Percentiles rank a stretch among this genome's conserved stretches.
Conservation (phyloP, 1,284 basidiomycete genomes). For the Pyrrhoderma noxium region DNA sequence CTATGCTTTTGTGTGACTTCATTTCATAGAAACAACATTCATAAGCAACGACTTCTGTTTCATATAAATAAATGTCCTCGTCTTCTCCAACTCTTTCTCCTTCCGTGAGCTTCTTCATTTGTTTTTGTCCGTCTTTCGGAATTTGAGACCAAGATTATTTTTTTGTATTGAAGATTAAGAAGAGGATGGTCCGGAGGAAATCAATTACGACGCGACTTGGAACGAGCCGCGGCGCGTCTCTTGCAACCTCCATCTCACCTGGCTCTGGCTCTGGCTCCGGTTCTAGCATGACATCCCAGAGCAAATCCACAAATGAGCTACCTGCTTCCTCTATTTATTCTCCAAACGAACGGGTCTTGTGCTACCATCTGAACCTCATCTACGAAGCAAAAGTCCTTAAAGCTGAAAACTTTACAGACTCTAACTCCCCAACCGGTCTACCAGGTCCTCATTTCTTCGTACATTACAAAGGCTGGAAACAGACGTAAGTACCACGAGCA, state of each 20-base stretch:
- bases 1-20: no score
- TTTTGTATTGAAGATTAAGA: not conserved
- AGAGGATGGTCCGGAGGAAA: slow-evolving; percentile 5
- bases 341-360: slow-evolving; percentile 77
- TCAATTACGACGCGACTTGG: slow-evolving; percentile 3
- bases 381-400: slow-evolving; percentile 95
- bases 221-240: not conserved
- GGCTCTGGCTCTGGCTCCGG: not conserved
- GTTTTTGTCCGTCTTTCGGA: not conserved
- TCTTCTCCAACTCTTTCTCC: no score
- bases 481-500: slow-evolving; percentile 59
- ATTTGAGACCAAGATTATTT: no score
- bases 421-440: slow-evolving; percentile 56
- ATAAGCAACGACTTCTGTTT: no score
- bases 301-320: no score
- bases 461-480: slow-evolving; percentile 99
- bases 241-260: not conserved
- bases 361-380: slow-evolving; percentile 90
- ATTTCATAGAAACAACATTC: no score
- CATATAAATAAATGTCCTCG: no score
- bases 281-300: slow-evolving; percentile 2
- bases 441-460: slow-evolving; percentile 87
- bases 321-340: slow-evolving; percentile 26
- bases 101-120: not conserved
- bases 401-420: slow-evolving; percentile 67